Percentiles rank a stretch among this genome's conserved stretches.
These are phyloP conservation scores for Keithomyces neogunnii DNA, from an alignment of 2,329 filamentous ascomycete species.

Conservation along the genomic window DNA sequence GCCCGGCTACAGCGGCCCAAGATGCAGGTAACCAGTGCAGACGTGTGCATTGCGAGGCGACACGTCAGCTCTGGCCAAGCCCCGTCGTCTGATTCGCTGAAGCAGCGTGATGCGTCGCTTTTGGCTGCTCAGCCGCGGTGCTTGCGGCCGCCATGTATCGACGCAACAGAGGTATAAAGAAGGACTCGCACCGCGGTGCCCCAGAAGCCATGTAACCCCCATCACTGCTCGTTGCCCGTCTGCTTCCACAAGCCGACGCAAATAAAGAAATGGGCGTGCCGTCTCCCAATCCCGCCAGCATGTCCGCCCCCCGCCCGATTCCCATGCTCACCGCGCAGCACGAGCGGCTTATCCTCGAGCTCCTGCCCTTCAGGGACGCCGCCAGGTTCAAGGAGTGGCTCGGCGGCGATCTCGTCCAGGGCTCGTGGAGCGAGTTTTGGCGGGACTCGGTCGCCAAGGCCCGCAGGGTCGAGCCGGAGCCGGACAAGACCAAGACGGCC, in stretches of 20 bases:
- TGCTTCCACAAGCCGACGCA: neutral
- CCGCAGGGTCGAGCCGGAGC: constrained; percentile 13
- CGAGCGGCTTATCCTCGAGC: constrained; percentile 29
- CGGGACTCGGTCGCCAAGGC: constrained; percentile 19
- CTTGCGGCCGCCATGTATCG: too few relatives aligned
- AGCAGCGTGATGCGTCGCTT: too few relatives aligned
- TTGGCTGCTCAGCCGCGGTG: too few relatives aligned
- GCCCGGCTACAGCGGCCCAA: neutral
- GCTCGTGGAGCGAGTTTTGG: constrained; percentile 29
- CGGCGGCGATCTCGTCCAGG: constrained; percentile 19
- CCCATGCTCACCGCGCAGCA: constrained; percentile 20
- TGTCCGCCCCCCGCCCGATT: neutral
- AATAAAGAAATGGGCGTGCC: neutral
- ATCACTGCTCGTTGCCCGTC: too few relatives aligned
- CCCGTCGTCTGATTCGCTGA: neutral
- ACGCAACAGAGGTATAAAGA: too few relatives aligned
- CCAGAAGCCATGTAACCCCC: too few relatives aligned
- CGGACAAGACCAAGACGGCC: constrained; percentile 23
- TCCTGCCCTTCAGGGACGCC: constrained; percentile 27
- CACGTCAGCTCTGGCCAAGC: neutral
- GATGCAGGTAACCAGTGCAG: neutral
- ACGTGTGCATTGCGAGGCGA: neutral
- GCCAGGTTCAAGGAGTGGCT: constrained; percentile 28
- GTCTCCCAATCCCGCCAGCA: neutral
- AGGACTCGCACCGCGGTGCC: too few relatives aligned